These are phyloP conservation scores for Alnus glutinosa DNA, from an alignment of 306 rosid species.

Conservation along the genomic window DNA sequence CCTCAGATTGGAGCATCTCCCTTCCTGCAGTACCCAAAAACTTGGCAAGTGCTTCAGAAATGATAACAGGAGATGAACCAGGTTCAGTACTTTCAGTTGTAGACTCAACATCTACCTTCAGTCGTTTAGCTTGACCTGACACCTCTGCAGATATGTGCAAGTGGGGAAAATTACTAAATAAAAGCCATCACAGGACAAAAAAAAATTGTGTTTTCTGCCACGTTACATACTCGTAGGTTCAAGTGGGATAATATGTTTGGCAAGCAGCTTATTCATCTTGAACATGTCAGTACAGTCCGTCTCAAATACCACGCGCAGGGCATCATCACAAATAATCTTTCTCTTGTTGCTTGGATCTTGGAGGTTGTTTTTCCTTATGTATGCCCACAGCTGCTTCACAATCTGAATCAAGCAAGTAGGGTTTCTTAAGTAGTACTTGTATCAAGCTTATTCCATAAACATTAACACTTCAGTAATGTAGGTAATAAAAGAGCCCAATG, in stretches of 20 bases:
- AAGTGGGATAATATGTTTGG: conserved; percentile 78
- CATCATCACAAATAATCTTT: conserved; percentile 82
- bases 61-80: conserved; percentile 45
- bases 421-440: neutral
- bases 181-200: neutral
- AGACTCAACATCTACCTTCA: conserved; percentile 54
- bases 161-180: conserved; percentile 10
- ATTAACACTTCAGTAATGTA: neutral
- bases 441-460: neutral
- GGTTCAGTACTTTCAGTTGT: conserved; percentile 41
- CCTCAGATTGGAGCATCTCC: conserved; percentile 76
- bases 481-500: neutral
- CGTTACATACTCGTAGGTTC: conserved; percentile 61
- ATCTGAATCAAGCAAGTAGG: conserved; percentile 47
- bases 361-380: conserved; percentile 85
- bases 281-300: conserved; percentile 91
- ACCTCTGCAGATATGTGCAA: conserved; percentile 42
- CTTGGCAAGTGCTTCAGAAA: conserved; percentile 77
- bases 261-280: conserved; percentile 84
- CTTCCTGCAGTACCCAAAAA: conserved; percentile 60
- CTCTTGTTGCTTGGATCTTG: conserved; percentile 92
- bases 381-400: conserved; percentile 93
- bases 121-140: conserved; percentile 55
- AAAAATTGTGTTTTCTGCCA: neutral
- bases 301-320: conserved; percentile 78